Evolutionary conservation across 2,329 filamentous ascomycete species (phyloP).

Genomic region (Claviceps sp.): DNA sequence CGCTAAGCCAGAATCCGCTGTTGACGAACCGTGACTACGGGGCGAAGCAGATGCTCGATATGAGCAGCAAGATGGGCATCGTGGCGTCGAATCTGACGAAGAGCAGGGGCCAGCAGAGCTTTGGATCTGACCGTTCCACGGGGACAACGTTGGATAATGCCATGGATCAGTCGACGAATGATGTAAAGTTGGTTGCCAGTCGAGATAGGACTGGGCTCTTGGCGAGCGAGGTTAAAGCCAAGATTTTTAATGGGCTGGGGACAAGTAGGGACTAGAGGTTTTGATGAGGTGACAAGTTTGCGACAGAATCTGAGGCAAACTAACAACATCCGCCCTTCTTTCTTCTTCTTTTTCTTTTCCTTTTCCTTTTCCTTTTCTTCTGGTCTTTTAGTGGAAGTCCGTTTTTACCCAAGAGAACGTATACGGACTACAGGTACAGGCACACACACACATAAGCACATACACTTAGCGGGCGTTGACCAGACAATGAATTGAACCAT

Average conservation of each 20-base stretch:
- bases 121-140: constrained; percentile 14
- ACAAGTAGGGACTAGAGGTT: constrained; percentile 1
- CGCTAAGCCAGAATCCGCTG: constrained; percentile 78
- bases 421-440: too few relatives aligned
- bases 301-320: too few relatives aligned
- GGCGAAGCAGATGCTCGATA: constrained; percentile 81
- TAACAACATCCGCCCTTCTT: too few relatives aligned
- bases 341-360: background rate
- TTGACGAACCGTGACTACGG: constrained; percentile 88
- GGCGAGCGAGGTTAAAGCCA: constrained; percentile 48
- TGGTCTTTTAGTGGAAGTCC: background rate
- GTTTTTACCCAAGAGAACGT: too few relatives aligned
- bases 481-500: too few relatives aligned
- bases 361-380: background rate
- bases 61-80: constrained; percentile 69
- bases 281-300: too few relatives aligned
- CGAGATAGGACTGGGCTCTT: constrained; percentile 51
- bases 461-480: too few relatives aligned
- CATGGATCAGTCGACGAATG: constrained; percentile 45
- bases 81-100: constrained; percentile 28
- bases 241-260: constrained; percentile 39
- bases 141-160: constrained; percentile 25
- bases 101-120: constrained; percentile 13
- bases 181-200: constrained; percentile 46
- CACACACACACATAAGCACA: too few relatives aligned